These are phyloP conservation scores for Sindora glabra DNA, from an alignment of 306 rosid genomes.

Conservation along the genomic window DNA sequence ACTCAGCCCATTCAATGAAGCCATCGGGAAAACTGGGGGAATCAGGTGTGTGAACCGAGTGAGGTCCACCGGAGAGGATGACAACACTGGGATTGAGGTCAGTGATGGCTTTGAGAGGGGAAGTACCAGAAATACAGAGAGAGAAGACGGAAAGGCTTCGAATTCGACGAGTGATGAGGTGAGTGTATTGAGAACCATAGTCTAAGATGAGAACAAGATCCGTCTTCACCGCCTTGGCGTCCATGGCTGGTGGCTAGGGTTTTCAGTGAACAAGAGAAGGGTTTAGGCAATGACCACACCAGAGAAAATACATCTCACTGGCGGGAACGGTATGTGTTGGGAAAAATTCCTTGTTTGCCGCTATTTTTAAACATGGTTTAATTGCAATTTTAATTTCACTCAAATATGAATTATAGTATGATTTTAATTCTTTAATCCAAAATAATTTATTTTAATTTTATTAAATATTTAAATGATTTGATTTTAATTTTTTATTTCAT, in stretches of 20 bases:
- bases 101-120: constrained; percentile 52
- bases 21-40: constrained; percentile 73
- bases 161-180: constrained; percentile 94
- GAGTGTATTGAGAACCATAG: constrained; percentile 92
- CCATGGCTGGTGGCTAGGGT: constrained; percentile 29
- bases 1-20: constrained; percentile 68
- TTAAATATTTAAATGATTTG: no score
- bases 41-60: constrained; percentile 74
- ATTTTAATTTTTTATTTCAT: no score
- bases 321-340: no score
- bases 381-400: no score
- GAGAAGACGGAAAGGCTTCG: constrained; percentile 76
- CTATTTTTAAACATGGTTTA: no score
- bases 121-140: constrained; percentile 82
- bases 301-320: no score
- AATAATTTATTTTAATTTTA: no score
- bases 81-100: constrained; percentile 67
- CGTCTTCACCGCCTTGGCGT: constrained; percentile 49
- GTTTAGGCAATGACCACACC: no score
- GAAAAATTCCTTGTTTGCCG: no score
- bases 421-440: no score
- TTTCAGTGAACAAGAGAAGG: constrained; percentile 7
- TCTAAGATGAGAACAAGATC: constrained; percentile 79
- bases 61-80: constrained; percentile 95
- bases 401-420: no score